A percentile compares a stretch with the other conserved stretches of the same genome.
These are phyloP conservation scores for Thelonectria discophora DNA, from an alignment of 2,329 filamentous ascomycete species.

Conservation along the genomic window DNA sequence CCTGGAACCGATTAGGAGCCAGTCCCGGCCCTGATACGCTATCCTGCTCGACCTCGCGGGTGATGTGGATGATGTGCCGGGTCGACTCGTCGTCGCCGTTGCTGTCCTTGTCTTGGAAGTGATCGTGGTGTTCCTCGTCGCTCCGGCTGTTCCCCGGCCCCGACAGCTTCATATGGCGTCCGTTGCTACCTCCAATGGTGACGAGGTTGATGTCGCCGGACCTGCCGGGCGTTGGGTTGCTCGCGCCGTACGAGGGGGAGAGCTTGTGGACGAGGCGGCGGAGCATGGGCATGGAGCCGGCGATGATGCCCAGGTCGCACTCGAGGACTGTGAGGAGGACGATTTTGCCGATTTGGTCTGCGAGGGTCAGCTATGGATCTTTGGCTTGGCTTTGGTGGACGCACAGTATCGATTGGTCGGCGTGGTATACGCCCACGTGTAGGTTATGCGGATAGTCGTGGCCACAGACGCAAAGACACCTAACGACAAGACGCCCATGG, in stretches of 20 bases:
- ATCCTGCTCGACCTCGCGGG: constrained; percentile 30
- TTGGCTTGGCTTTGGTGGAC: neutral
- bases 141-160: constrained; percentile 8
- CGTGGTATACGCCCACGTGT: constrained; percentile 29
- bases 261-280: constrained; percentile 32
- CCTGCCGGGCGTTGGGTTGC: constrained; percentile 16
- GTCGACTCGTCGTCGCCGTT: constrained; percentile 29
- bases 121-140: constrained; percentile 6
- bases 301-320: constrained; percentile 39
- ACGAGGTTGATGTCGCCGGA: constrained; percentile 29
- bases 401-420: constrained; percentile 18
- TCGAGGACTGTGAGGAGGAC: constrained; percentile 39
- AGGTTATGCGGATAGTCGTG: constrained; percentile 33
- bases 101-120: constrained; percentile 32
- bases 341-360: constrained; percentile 35
- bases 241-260: constrained; percentile 22
- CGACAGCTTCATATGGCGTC: constrained; percentile 22
- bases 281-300: constrained; percentile 39
- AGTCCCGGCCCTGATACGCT: constrained; percentile 6
- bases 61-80: constrained; percentile 29
- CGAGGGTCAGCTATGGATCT: neutral
- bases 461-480: constrained; percentile 31
- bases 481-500: constrained; percentile 27
- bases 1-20: neutral
- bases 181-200: constrained; percentile 24